Evolutionary conservation across 768 basidiomycete genomes (phyloP), one percentile per base, ranked within the genome.

Genomic region (Macrolepiota fuliginosa): DNA sequence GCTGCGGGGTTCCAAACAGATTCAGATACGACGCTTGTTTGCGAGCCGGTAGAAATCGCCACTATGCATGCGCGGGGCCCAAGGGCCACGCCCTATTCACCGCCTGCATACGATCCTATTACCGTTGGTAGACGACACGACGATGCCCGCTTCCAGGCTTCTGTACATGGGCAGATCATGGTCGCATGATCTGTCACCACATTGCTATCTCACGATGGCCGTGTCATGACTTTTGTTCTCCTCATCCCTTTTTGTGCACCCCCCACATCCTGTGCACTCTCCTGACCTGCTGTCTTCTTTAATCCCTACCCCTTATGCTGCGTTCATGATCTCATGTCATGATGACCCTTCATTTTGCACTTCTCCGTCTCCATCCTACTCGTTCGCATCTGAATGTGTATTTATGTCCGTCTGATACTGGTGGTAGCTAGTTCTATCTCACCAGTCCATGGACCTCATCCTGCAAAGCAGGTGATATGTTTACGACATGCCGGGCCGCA

Each of bases 41-140:
- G 77, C 17, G 80, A 81, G 66, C 80, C 80, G 17, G 79, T 85
- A 27, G 79, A 82, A 65, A 82, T 85, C 53, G 79, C 79, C 24
- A 83, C 83, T 3, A 76, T 79, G 72, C 75, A 81, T 62, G 77
- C 78, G 10, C 78, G 76, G 69, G 83, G 83, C 22, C 80, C 81
- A 17, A 78, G 81, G 25, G 77, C 81, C 24, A 73, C 74, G 24
- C 77, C 78, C 17, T 83, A 83, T 66, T 74, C 83, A 10, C 83
- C 83, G 42, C 83, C 83, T 54, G 76, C 76, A 58, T 84, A 84
- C 63, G 76, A 79, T 51, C 63, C 72, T 22, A 56, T 66, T 63
- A 62, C 72, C 24, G 40, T 42, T 13, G 25, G 42, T 61, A 25
- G 37, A 68, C 71, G 68, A 72, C 68, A 68, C 53, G 65, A 66